These are phyloP conservation scores for Trypanosoma avium DNA, from an alignment of 208 protist genomes.

Conservation along the genomic window DNA sequence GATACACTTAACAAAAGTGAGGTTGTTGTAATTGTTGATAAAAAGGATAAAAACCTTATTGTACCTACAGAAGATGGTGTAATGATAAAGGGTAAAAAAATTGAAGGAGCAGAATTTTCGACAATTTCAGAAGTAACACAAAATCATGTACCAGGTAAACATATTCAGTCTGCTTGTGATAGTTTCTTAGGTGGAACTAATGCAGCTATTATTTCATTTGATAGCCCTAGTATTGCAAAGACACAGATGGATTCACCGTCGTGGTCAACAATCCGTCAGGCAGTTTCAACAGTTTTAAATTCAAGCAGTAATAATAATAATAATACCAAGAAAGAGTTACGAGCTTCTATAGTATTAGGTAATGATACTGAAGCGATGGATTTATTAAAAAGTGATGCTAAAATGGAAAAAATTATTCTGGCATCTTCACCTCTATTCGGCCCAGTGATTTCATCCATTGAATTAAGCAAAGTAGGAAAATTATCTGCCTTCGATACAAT, in stretches of 20 bases:
- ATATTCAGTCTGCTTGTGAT: background rate
- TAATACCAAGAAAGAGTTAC: no score
- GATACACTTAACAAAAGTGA: background rate
- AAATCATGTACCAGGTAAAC: background rate
- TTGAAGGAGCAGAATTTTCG: background rate
- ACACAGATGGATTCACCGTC: constrained; percentile 20
- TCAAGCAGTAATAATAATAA: background rate
- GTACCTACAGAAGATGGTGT: background rate
- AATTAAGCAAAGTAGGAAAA: constrained; percentile 15
- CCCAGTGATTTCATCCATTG: constrained; percentile 24
- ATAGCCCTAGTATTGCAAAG: background rate
- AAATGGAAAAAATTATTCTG: constrained; percentile 32
- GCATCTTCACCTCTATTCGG: constrained; percentile 39
- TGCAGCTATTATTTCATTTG: background rate
- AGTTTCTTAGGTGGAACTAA: background rate
- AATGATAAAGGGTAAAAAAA: background rate
- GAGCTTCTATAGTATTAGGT: constrained; percentile 27
- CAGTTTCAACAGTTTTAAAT: constrained; percentile 21
- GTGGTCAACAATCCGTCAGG: constrained; percentile 34
- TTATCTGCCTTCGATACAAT: constrained; percentile 19
- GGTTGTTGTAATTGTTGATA: background rate
- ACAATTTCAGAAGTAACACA: background rate
- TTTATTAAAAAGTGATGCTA: constrained; percentile 22
- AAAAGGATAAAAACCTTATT: background rate
- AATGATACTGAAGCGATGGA: constrained; percentile 26